Base-by-base conservation (phyloP, 257 asterid genomes). In the Salvia splendens region DNA sequence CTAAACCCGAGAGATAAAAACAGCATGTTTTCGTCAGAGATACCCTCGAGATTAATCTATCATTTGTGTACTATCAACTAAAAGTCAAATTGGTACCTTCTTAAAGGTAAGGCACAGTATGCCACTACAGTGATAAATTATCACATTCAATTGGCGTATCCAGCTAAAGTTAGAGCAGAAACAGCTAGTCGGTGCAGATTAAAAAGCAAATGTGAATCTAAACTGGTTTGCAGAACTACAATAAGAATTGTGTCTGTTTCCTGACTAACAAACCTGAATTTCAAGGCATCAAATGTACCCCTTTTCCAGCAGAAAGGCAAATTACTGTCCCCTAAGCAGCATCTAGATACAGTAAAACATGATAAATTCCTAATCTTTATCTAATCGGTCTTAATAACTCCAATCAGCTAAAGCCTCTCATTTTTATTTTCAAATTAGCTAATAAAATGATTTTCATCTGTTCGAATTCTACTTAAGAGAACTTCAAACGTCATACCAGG, bases 391-490 rank as follows among this genome's bases (percentile, higher is more conserved):
- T 36, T 17, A 33, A 49, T 14, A 43, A 16, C 38, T 45, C 60
- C 42, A 47, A 35, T 38, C n/a, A 51, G 40, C 42, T 12, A 36
- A 20, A 43, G 54, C 20, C 40, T 43, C 42, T 38, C 12, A 2
- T 40, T 36, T 8, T 28, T 49, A 6, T 49, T 30, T 36, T 43
- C 24, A 51, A 67, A 47, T 56, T 46, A 52, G 57, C 17, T 15
- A 9, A 42, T 58, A n/a, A 57, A 45, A 17, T 50, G 15, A 5
- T 15, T 60, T 28, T 49, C 57, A 59, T 17, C 43, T 56, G 42
- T 45, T 67, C 35, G 45, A 46, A 33, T 63, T 59, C 43, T 47
- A 63, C 55, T 71, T 35, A 8, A 51, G 59, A 42, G 58, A 62
- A 61, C 11, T 66, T 63, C 67, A 33, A 24, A 50, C 12, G 54